phyloP scores from a whole-genome alignment of 345 rosid genomes.

The Excoecaria cochinchinensis region DNA sequence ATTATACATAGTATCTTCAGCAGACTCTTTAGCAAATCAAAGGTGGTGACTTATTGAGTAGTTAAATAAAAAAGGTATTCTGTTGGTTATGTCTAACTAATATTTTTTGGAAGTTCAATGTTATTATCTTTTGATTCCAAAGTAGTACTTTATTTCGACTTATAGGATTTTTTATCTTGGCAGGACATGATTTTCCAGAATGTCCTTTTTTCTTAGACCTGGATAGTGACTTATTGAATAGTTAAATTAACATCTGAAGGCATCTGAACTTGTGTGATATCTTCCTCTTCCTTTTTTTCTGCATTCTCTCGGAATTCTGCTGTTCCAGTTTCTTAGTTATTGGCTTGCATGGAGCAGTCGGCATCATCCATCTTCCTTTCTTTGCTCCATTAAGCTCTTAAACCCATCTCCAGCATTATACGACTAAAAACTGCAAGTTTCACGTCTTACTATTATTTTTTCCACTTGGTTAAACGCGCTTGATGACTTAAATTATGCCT shows the following conservation, averaged over 20 bases:
- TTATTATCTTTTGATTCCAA: conserved; percentile 1
- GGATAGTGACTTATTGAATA: too few relatives aligned
- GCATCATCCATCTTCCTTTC: background rate
- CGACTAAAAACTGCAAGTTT: background rate
- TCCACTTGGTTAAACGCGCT: background rate
- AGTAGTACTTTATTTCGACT: background rate
- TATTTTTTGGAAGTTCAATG: too few relatives aligned
- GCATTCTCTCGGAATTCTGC: background rate
- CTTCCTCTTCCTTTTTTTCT: too few relatives aligned
- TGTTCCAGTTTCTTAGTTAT: background rate
- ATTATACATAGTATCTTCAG: too few relatives aligned
- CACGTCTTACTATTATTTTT: background rate
- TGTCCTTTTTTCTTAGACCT: background rate
- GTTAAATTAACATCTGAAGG: background rate
- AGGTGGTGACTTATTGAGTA: background rate
- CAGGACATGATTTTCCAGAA: background rate
- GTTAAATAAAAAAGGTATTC: background rate
- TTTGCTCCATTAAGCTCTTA: background rate
- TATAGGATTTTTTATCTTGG: background rate
- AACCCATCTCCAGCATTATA: background rate
- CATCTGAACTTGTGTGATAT: background rate
- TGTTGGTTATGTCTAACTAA: background rate
- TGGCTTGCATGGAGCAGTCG: background rate
- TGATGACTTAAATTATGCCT: background rate
- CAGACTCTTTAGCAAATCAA: too few relatives aligned